phyloP scores from a whole-genome alignment of 2,329 filamentous ascomycete genomes.

The Diaporthe australafricana region DNA sequence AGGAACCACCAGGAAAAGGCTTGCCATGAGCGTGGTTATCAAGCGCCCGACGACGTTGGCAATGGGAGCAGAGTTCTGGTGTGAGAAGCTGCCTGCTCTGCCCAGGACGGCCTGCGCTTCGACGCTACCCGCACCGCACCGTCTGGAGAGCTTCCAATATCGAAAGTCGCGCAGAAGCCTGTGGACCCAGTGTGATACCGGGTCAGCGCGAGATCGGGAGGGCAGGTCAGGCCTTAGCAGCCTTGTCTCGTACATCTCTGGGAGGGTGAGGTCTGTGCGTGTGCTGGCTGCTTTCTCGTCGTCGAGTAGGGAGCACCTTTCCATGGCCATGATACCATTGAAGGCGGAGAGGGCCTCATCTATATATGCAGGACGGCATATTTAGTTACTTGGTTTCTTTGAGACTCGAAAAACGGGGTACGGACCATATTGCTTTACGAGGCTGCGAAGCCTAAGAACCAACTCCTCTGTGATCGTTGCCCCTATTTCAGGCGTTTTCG shows the following conservation, averaged over 20 bases:
- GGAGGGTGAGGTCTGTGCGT: constrained; percentile 43
- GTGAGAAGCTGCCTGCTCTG: neutral
- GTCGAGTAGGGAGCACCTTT: constrained; percentile 41
- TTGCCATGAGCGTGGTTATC: constrained; percentile 11
- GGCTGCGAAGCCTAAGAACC: constrained; percentile 33
- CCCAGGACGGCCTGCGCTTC: neutral
- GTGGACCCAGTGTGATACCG: constrained; percentile 26
- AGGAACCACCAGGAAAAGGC: constrained; percentile 16
- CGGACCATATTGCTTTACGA: constrained; percentile 40
- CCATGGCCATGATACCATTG: constrained; percentile 43
- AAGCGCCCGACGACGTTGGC: constrained; percentile 5
- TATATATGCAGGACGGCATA: no score
- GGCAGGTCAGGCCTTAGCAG: constrained; percentile 33
- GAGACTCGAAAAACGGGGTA: neutral
- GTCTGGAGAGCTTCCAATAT: constrained; percentile 34
- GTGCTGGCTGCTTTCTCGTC: constrained; percentile 37
- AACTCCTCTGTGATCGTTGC: constrained; percentile 12
- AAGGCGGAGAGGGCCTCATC: constrained; percentile 42
- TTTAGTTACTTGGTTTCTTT: no score
- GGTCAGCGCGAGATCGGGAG: neutral
- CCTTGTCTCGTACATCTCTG: constrained; percentile 49
- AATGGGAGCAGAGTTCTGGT: neutral
- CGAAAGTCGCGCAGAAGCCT: constrained; percentile 36
- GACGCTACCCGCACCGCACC: neutral
- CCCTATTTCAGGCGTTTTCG: constrained; percentile 22